phyloP scores from a whole-genome alignment of 345 rosid species.

The Eucalyptus caleyi region DNA sequence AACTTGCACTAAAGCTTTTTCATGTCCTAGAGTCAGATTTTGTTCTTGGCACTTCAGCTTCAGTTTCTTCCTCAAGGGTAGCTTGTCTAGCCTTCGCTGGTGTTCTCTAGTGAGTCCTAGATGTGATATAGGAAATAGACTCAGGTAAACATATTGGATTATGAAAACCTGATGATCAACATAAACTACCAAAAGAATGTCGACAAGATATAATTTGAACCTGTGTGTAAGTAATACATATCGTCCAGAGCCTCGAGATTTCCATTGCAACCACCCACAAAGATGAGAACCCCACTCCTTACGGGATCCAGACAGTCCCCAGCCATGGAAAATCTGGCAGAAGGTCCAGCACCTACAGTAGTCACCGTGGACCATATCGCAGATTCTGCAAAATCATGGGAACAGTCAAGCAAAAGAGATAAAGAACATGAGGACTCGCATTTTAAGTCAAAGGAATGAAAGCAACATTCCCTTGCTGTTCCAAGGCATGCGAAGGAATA shows the following conservation, averaged over 20 bases:
- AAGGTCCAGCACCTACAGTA: constrained; percentile 70
- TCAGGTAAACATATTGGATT: background rate
- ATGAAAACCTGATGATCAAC: background rate
- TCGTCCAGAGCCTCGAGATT: constrained; percentile 90
- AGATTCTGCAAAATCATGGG: constrained; percentile 34
- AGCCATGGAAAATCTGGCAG: constrained; percentile 85
- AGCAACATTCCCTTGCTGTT: background rate
- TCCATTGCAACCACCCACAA: constrained; percentile 89
- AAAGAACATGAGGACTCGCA: background rate
- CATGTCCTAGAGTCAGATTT: constrained; percentile 26
- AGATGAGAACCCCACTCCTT: constrained; percentile 55
- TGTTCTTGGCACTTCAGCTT: constrained; percentile 84
- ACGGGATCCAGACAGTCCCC: constrained; percentile 87
- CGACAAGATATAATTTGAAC: constrained; percentile 12
- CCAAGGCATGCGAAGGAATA: background rate
- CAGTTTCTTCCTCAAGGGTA: constrained; percentile 83
- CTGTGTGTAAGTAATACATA: constrained; percentile 79
- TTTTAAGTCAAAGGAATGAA: background rate
- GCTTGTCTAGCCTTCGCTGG: constrained; percentile 43
- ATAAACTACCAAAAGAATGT: background rate
- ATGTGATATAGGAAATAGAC: background rate
- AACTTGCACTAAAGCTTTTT: constrained; percentile 32
- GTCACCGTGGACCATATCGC: constrained; percentile 67
- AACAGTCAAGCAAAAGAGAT: background rate
- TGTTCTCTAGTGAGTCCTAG: constrained; percentile 44